Evolutionary conservation across 2,329 filamentous ascomycete genomes (phyloP).

Genomic region (Grosmannia penicillata): DNA sequence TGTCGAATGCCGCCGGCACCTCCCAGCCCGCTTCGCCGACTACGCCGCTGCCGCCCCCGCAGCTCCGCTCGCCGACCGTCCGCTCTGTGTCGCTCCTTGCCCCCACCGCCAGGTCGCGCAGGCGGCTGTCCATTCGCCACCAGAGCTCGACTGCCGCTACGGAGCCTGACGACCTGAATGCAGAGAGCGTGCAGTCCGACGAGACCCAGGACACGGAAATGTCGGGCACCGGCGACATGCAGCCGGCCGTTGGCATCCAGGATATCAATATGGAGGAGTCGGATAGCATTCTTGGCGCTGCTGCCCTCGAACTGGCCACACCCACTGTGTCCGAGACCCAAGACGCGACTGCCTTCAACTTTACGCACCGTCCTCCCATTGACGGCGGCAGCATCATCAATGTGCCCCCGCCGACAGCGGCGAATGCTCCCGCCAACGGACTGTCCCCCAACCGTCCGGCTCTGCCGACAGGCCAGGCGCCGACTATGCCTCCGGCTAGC

Average conservation of each 20-base stretch:
- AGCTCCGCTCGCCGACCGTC: conserved; percentile 40
- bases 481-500: conserved; percentile 53
- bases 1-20: conserved; percentile 46
- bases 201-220: conserved; percentile 64
- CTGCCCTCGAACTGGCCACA: conserved; percentile 59
- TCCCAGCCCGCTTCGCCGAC: conserved; percentile 92
- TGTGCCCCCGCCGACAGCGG: conserved; percentile 41
- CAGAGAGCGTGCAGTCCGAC: conserved; percentile 70
- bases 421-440: conserved; percentile 32
- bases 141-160: conserved; percentile 58
- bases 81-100: conserved; percentile 37
- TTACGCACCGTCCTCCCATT: conserved; percentile 70
- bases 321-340: conserved; percentile 73
- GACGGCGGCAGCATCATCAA: conserved; percentile 79
- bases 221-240: conserved; percentile 65
- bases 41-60: conserved; percentile 59
- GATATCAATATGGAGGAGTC: conserved; percentile 68
- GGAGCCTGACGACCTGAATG: conserved; percentile 74
- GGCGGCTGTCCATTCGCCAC: conserved; percentile 76
- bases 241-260: conserved; percentile 70
- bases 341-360: conserved; percentile 83
- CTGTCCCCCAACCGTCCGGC: conserved; percentile 60
- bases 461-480: conserved; percentile 57
- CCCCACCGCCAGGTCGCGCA: conserved; percentile 39
- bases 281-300: conserved; percentile 62